Evolutionary conservation across 305 asterid genomes (phyloP), one percentile per base, ranked within the genome.

Genomic region (Fraxinus ornus): DNA sequence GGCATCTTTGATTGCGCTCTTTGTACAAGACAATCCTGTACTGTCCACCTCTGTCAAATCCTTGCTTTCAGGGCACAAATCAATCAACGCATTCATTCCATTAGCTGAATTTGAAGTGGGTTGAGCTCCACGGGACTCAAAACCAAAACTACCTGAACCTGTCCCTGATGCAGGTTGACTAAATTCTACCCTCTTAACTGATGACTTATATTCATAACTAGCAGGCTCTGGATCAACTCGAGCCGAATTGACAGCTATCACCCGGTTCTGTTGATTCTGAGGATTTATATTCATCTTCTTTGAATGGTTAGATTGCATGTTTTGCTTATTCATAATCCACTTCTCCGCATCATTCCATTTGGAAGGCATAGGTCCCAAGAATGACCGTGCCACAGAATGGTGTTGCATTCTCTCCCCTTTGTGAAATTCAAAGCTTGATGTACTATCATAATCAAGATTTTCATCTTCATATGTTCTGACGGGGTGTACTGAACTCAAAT

Each of bases 321-420:
- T 91, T 66, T 94, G 97, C 88, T 89, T 89, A 89, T 86, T 94
- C 91, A 93, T 89, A 79, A 96, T 96, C 99, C 99, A 95, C 90
- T 96, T 94, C 93, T 96, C 98, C 1, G 98, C 99, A 79, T 96
- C 98, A 57, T 96, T 91, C 99, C 99, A 96, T 89, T 96, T 96
- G 12, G 99, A 96, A 3, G 99, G 83, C 90, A 95, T 88, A 5
- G 98, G 97, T 78, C 97, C 91, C 2, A 97, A 84, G 60, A 92
- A 87, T 37, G 95, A 92, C 75, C 97, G 86, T 7, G 92, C 52
- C 49, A 89, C 33, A 5, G 90, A 88, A 79, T 90, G 96, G 80
- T 90, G 98, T 82, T 87, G 88, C 13, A 94, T 84, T 76, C 97
- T 92, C 89, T 95, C 99, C 79, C 97, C 98, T 84, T 88, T 93